Base-by-base conservation (phyloP, 441 rosid genomes). In the Gossypium davidsonii region DNA sequence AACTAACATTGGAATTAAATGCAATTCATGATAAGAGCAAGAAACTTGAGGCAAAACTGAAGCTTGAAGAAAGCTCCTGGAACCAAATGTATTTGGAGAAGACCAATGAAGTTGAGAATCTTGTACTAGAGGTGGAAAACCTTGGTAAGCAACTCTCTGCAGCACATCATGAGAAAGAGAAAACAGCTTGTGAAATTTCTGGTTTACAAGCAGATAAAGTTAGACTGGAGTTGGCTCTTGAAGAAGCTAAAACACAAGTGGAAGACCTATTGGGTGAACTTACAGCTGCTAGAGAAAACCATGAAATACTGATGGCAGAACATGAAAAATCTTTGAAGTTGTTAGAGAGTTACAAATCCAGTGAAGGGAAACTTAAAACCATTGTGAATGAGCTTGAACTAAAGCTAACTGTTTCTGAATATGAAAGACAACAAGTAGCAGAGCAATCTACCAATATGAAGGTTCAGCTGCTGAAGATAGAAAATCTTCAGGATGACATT, bases 371-470 rank as follows among this genome's bases (percentile, higher is more conserved):
- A 18, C 75, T 85, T 8, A 79, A 76, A 80, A 78, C 81, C 55
- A 61, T 46, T 10, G 49, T 81, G 18, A 83, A 82, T 49, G 82
- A 63, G 34, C 86, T 87, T 17, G 91, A 87, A 73, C 73, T 80
- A 61, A 86, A 80, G 83, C 87, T 86, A 14, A 83, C 87, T n/a
- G 86, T 85, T 37, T 87, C 86, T 8, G 89, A 87, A 70, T 85
- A 83, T 37, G 90, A 89, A 74, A 69, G 80, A 15, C 86, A 82
- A 56, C 64, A 74, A 76, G 77, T 84, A 60, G 39, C 78, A 37
- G 89, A 86, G 67, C 82, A 87, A 77, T 65, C 75, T 20, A 57
- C n/a, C 17, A 61, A 72, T 44, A 7, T 81, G 80, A 87, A 87
- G 76, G 73, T 52, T 34, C 82, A 81, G 72, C 56, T 77, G 65